A percentile compares a stretch with the other conserved stretches of the same genome.
Evolutionary conservation across 148 eudicot species (phyloP).

Genomic region (Nepenthes mirabilis): DNA sequence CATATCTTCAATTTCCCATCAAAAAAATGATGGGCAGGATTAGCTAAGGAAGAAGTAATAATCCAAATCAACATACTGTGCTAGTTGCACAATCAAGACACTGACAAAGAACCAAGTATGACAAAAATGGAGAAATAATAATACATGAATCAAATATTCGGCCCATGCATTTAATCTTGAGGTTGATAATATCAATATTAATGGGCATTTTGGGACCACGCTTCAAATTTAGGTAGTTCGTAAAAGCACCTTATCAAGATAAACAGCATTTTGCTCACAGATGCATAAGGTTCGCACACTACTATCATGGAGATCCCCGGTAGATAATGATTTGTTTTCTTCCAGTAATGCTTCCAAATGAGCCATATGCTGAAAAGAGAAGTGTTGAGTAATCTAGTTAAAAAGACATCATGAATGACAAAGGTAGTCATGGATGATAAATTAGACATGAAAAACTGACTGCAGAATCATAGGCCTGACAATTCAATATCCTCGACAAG

Average conservation of each 20-base stretch:
- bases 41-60: background rate
- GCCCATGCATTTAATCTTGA: too few relatives aligned
- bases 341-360: conserved; percentile 68
- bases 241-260: conserved; percentile 52
- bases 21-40: background rate
- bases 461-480: conserved; percentile 71
- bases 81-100: too few relatives aligned
- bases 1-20: background rate
- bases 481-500: conserved; percentile 63
- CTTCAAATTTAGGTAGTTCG: background rate
- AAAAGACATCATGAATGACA: background rate
- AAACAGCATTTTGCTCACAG: conserved; percentile 35
- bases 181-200: background rate
- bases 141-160: background rate
- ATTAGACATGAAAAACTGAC: conserved; percentile 30
- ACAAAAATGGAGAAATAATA: too few relatives aligned
- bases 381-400: conserved; percentile 1
- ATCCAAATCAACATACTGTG: too few relatives aligned
- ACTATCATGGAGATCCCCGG: conserved; percentile 59
- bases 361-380: conserved; percentile 45
- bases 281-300: conserved; percentile 77
- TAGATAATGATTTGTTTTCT: conserved; percentile 51
- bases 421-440: background rate
- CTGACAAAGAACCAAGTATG: too few relatives aligned
- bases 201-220: background rate